phyloP scores from a whole-genome alignment of 306 rosid genomes.

The Lotus japonicus region DNA sequence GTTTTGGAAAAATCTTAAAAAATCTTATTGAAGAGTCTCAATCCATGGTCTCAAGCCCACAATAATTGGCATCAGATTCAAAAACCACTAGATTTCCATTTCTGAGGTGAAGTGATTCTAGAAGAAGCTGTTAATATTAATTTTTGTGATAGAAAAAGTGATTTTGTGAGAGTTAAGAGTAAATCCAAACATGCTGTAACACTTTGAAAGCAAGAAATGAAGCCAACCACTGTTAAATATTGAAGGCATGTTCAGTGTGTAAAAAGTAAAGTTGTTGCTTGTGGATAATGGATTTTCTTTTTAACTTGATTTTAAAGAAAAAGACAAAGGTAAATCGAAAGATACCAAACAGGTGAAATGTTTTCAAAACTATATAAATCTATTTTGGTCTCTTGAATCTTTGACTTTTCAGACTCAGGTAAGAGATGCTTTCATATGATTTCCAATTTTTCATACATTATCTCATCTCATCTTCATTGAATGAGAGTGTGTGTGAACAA shows the following conservation, averaged over 20 bases:
- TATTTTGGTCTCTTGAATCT: background rate
- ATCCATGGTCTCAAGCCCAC: background rate
- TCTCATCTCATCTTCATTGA: background rate
- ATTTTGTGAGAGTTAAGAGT: too few species aligned
- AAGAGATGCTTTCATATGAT: background rate
- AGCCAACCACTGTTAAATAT: background rate
- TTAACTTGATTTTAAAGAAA: too few species aligned
- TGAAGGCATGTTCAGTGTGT: background rate
- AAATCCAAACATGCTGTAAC: too few species aligned
- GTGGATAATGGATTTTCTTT: background rate
- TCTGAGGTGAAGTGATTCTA: too few species aligned
- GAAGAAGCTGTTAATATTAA: too few species aligned
- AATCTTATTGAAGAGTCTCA: background rate
- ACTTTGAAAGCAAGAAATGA: conserved; percentile 16
- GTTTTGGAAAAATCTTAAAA: background rate
- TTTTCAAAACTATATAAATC: background rate
- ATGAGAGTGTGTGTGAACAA: background rate
- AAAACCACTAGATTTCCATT: too few species aligned
- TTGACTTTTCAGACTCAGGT: background rate
- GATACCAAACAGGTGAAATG: background rate
- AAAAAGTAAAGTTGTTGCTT: background rate
- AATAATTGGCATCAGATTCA: background rate
- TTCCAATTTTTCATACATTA: background rate
- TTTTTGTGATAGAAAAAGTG: too few species aligned
- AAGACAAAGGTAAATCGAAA: too few species aligned